These are phyloP conservation scores for Lodderomyces metapsilosis DNA, from an alignment of 1,139 yeast genomes.

Conservation along the genomic window DNA sequence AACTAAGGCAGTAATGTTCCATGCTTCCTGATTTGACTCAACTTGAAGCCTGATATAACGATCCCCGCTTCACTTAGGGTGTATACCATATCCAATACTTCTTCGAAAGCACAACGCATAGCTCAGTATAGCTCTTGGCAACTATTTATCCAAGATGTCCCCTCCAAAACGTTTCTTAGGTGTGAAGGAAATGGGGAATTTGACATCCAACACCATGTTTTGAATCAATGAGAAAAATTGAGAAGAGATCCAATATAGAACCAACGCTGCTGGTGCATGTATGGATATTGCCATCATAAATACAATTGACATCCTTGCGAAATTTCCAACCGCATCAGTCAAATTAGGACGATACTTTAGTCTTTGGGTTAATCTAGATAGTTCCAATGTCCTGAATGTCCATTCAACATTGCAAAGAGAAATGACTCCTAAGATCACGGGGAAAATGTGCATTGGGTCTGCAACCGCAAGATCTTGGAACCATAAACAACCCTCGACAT, in stretches of 20 bases:
- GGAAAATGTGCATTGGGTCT: constrained; percentile 66
- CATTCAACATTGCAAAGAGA: constrained; percentile 81
- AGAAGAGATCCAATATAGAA: constrained; percentile 85
- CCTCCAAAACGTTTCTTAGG: constrained; percentile 34
- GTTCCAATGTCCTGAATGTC: constrained; percentile 55
- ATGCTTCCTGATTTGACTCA: too few relatives aligned
- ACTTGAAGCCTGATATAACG: too few relatives aligned
- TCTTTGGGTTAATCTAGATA: constrained; percentile 41
- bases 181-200: constrained; percentile 57
- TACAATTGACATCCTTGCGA: constrained; percentile 73
- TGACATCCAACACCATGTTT: constrained; percentile 67
- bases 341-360: constrained; percentile 55
- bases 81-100: too few relatives aligned
- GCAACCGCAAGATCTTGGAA: constrained; percentile 54
- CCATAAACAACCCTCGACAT: constrained; percentile 61
- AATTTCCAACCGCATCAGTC: constrained; percentile 58
- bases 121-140: too few relatives aligned
- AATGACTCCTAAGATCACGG: constrained; percentile 66
- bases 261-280: constrained; percentile 81
- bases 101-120: too few relatives aligned
- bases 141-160: neutral
- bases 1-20: too few relatives aligned
- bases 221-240: constrained; percentile 74
- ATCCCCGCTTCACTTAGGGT: too few relatives aligned
- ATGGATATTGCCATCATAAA: constrained; percentile 81